Evolutionary conservation across 805 yeast species (phyloP).

Genomic region (Pichia deserticola): DNA sequence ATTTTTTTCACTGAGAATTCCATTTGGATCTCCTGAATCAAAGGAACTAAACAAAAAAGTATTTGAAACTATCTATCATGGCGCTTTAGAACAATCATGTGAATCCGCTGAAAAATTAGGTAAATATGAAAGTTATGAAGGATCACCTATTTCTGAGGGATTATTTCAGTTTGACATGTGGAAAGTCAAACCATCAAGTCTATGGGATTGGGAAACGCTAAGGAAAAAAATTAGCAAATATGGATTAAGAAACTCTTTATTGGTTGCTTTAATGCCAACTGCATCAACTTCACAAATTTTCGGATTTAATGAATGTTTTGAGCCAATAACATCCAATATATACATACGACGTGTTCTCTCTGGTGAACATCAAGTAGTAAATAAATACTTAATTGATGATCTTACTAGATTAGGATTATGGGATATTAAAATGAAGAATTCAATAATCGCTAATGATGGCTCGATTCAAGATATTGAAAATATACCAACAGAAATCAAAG

Average conservation of each 20-base stretch:
- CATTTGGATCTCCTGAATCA: slow-evolving; percentile 82
- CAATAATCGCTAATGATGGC: slow-evolving; percentile 70
- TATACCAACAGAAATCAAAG: slow-evolving; percentile 70
- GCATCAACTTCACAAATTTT: slow-evolving; percentile 60
- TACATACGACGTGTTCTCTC: slow-evolving; percentile 86
- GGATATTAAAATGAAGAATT: slow-evolving; percentile 71
- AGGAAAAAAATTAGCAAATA: slow-evolving; percentile 40
- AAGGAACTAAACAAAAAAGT: slow-evolving; percentile 70
- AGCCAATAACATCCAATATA: slow-evolving; percentile 90
- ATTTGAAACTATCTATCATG: slow-evolving; percentile 94
- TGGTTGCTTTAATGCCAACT: slow-evolving; percentile 62
- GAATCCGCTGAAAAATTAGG: slow-evolving; percentile 73
- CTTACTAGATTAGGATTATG: slow-evolving; percentile 77
- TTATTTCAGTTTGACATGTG: slow-evolving; percentile 81
- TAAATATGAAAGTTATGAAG: slow-evolving; percentile 61
- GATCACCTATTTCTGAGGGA: slow-evolving; percentile 90
- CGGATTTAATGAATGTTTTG: slow-evolving; percentile 74
- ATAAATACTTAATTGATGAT: slow-evolving; percentile 78
- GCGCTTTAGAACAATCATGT: slow-evolving; percentile 77
- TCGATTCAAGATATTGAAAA: slow-evolving; percentile 71
- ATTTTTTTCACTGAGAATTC: slow-evolving; percentile 69
- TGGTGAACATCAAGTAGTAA: slow-evolving; percentile 91
- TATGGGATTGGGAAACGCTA: slow-evolving; percentile 63
- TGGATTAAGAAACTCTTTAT: slow-evolving; percentile 51
- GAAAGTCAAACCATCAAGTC: slow-evolving; percentile 66